Percentiles rank a stretch among this genome's conserved stretches.
phyloP scores from a whole-genome alignment of 768 basidiomycete species.

The Polyporus arcularius region DNA sequence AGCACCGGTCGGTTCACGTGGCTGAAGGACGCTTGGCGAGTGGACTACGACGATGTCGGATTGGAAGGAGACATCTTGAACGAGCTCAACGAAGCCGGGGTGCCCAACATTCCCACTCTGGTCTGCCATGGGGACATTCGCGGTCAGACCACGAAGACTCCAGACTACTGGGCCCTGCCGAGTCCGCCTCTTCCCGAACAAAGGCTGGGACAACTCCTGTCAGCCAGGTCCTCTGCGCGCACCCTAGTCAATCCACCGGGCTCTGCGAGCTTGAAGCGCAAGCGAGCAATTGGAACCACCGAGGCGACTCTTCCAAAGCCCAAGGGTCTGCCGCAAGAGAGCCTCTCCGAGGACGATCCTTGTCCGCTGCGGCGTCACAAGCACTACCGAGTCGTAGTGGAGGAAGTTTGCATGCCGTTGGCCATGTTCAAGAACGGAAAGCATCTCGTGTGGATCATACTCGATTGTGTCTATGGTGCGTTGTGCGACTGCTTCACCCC shows the following conservation, averaged over 20 bases:
- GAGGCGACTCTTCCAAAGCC: background rate
- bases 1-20: conserved; percentile 1
- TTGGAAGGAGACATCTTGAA: background rate
- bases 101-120: background rate
- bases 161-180: background rate
- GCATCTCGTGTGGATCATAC: background rate
- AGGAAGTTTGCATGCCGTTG: conserved; percentile 1
- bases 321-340: background rate
- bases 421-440: background rate
- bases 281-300: background rate
- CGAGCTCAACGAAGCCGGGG: background rate
- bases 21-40: conserved; percentile 19
- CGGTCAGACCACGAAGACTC: background rate
- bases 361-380: background rate
- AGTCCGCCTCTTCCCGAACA: background rate
- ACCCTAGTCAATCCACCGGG: no score
- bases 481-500: background rate
- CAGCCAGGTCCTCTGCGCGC: background rate
- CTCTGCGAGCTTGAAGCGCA: background rate
- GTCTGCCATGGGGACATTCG: background rate
- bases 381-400: conserved; percentile 6
- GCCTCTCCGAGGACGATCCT: background rate
- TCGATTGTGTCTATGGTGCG: background rate
- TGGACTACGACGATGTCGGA: background rate
- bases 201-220: no score